Percentiles rank a stretch among this genome's conserved stretches.
phyloP scores from a whole-genome alignment of 495 filamentous ascomycete species.

The Lichenothelia convexa region DNA sequence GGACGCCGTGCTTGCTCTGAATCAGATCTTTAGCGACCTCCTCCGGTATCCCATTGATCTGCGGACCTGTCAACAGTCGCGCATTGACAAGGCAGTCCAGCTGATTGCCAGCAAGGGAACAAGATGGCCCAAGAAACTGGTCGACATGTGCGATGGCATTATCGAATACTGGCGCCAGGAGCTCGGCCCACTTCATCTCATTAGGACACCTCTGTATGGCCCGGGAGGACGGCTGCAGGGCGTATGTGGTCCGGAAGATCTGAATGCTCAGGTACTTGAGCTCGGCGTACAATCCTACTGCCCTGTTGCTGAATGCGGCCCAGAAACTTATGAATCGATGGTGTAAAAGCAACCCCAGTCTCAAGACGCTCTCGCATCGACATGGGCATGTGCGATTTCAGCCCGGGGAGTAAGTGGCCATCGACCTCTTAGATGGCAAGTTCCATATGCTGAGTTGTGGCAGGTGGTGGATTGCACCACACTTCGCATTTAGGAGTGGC shows the following conservation, averaged over 20 bases:
- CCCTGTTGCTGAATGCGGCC: too few species aligned
- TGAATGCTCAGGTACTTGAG: too few species aligned
- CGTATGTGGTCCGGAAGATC: slow-evolving; percentile 12
- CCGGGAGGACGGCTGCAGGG: slow-evolving; percentile 17
- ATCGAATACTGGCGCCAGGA: slow-evolving; percentile 12
- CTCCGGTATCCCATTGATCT: slow-evolving; percentile 8
- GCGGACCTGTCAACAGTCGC: slow-evolving; percentile 14
- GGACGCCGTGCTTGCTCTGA: slow-evolving; percentile 19
- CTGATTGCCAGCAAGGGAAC: slow-evolving; percentile 18
- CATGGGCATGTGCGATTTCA: slow-evolving; percentile 17
- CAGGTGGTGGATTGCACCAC: slow-evolving; percentile 23
- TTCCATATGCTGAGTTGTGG: neutral
- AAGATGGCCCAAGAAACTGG: slow-evolving; percentile 19
- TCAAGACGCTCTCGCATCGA: neutral
- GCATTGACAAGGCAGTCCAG: slow-evolving; percentile 19
- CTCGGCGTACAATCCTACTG: too few species aligned
- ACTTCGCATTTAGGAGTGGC: slow-evolving; percentile 20
- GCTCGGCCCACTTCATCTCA: slow-evolving; percentile 14
- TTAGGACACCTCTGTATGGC: slow-evolving; percentile 16
- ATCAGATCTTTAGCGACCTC: slow-evolving; percentile 17
- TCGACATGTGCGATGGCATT: slow-evolving; percentile 17
- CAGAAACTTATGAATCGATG: too few species aligned
- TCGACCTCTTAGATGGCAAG: neutral
- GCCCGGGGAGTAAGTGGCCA: slow-evolving; percentile 18
- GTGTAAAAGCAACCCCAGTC: neutral